Percentiles rank a stretch among this genome's conserved stretches.
Evolutionary conservation across 2,329 filamentous ascomycete species (phyloP).

Genomic region (Plenodomus biglobosus): DNA sequence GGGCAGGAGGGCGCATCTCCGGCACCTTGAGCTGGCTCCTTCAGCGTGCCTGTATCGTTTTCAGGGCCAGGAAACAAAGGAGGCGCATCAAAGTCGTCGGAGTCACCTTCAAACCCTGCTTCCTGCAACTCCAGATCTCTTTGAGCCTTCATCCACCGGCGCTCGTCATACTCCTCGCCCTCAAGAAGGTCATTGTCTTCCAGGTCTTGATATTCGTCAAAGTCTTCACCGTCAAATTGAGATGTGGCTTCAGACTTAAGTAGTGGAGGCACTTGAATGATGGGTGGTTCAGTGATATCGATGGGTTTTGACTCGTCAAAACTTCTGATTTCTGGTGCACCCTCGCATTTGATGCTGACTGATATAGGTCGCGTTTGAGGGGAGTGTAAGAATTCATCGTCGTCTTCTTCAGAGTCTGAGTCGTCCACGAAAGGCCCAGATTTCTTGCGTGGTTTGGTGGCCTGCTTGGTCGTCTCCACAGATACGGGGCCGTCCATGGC

Average conservation of each 20-base stretch:
- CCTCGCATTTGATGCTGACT: constrained; percentile 9
- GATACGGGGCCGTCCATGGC: constrained; percentile 4
- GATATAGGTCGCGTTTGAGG: constrained; percentile 27
- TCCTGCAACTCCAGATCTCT: constrained; percentile 55
- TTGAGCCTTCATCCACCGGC: constrained; percentile 75
- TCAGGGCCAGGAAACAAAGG: constrained; percentile 34
- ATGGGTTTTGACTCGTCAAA: constrained; percentile 14
- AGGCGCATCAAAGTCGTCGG: constrained; percentile 57
- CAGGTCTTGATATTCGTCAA: constrained; percentile 57
- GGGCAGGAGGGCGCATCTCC: constrained; percentile 61
- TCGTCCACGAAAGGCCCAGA: constrained; percentile 71
- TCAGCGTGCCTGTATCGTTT: constrained; percentile 4
- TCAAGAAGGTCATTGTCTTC: constrained; percentile 63
- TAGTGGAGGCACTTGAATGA: constrained; percentile 17
- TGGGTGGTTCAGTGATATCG: constrained; percentile 10
- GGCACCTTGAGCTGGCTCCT: constrained; percentile 13
- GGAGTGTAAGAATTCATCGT: constrained; percentile 44
- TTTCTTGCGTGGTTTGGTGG: constrained; percentile 32
- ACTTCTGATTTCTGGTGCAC: constrained; percentile 23
- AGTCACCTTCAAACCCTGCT: constrained; percentile 39
- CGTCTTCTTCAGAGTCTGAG: constrained; percentile 63
- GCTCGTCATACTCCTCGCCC: constrained; percentile 55
- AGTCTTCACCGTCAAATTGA: constrained; percentile 50
- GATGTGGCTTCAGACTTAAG: constrained; percentile 55
- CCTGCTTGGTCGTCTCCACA: constrained; percentile 9